Evolutionary conservation across 495 filamentous ascomycete species (phyloP), one percentile per base, ranked within the genome.

Genomic region (Penicillium nucicola): DNA sequence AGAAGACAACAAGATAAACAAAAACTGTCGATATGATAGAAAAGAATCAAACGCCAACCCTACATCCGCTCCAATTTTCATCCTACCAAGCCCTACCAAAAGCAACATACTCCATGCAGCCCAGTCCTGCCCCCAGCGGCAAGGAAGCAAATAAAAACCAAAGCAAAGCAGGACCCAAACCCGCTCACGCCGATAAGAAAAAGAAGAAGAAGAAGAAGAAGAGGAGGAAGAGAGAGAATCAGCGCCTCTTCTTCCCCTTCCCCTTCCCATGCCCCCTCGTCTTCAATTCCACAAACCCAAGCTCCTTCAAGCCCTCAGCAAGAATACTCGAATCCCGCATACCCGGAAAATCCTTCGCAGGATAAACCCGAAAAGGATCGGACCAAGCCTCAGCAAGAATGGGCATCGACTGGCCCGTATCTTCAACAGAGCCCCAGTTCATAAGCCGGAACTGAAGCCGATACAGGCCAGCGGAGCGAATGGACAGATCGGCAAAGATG

Each of bases 321-420:
- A 76, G 54, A 53, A 57, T 54, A 5, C 68, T 72, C 2, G 73
- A 76, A 28, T 73, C 83, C 45, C 83, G 75, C 93, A 97, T 96
- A 7, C 93, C 92, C 0, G 90, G 89, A 55, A 97, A 97, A 65
- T 97, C 92, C 64, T 97, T 97, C n/a, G 92, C 90, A 15, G 89
- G 90, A 66, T 85, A 96, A 17, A 97, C 93, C 18, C 85, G 84
- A 63, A 97, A 97, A 8, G 83, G 72, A 35, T 89, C 84, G 52
- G 86, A 92, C 79, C 88, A 84, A 13, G 78, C 79, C 25, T 81
- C 76, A 0, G 84, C 83, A 5, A 87, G 71, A 19, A 89, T 82
- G 10, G 84, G 80, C 28, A 79, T 80, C 33, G 72, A 77, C 37
- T 79, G 76, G 0, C 85, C 86, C n/a, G 71, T 72, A 53, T 76